Conservation (phyloP, 2,329 filamentous ascomycete species). For the Nannizziopsis barbatae region DNA sequence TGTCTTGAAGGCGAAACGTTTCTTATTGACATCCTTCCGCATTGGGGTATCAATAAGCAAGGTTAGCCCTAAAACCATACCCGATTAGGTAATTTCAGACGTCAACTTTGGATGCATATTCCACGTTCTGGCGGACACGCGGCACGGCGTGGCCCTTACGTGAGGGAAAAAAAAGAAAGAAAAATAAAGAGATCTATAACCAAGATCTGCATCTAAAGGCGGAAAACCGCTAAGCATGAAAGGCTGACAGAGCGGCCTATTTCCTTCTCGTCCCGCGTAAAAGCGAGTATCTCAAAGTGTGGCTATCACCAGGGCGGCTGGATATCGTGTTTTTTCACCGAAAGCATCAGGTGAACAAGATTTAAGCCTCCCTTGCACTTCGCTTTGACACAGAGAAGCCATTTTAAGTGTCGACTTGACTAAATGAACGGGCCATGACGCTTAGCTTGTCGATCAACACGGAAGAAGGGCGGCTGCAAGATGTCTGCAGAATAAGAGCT, state of each 20-base stretch:
- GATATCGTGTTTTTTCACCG: too few relatives aligned
- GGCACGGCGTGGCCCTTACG: not conserved
- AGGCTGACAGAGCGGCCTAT: not conserved
- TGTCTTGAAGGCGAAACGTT: conserved; percentile 3
- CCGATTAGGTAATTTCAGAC: conserved; percentile 9
- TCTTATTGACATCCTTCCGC: conserved; percentile 9
- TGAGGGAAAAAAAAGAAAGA: not conserved
- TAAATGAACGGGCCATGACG: too few relatives aligned
- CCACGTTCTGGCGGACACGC: not conserved
- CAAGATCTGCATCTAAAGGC: not conserved
- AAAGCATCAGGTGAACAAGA: too few relatives aligned
- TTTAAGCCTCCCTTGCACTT: not conserved
- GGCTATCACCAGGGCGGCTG: too few relatives aligned
- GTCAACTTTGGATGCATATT: not conserved
- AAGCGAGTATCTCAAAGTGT: too few relatives aligned
- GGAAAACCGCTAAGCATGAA: not conserved
- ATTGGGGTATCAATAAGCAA: conserved; percentile 11
- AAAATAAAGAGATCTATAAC: not conserved
- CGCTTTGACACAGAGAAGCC: too few relatives aligned
- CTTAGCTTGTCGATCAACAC: too few relatives aligned
- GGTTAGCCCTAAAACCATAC: conserved; percentile 10
- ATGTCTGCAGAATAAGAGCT: too few relatives aligned
- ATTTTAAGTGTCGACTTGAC: too few relatives aligned
- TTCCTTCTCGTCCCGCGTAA: not conserved
- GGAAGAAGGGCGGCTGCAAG: too few relatives aligned